Base-by-base conservation (phyloP, 805 yeast species). In the Naumovozyma baii region DNA sequence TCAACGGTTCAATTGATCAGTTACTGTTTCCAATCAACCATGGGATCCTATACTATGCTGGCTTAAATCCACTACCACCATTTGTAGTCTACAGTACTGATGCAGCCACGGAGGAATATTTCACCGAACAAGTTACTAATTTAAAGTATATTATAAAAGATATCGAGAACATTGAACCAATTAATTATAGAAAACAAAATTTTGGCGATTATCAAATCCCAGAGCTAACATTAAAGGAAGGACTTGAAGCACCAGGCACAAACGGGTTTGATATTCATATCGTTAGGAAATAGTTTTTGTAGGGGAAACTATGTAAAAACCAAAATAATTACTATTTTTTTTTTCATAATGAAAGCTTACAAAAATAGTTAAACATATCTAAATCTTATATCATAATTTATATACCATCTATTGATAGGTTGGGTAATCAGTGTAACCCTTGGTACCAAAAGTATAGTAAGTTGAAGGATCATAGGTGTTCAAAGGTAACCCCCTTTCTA, bases 341-440 rank as follows among this genome's bases (percentile, higher is more conserved):
- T 22, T 22, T 10, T 22, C 10, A 7, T 22, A 22, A 22, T 22
- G 7, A 22, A 22, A 22, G n/a, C n/a, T n/a, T n/a, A n/a, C n/a
- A n/a, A n/a, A n/a, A n/a, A n/a, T n/a, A n/a, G n/a, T n/a, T n/a
- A n/a, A n/a, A n/a, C n/a, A n/a, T n/a, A n/a, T n/a, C n/a, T n/a
- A n/a, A n/a, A n/a, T n/a, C n/a, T n/a, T n/a, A n/a, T n/a, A n/a
- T n/a, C n/a, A n/a, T n/a, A n/a, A n/a, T n/a, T n/a, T n/a, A n/a
- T n/a, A n/a, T n/a, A n/a, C n/a, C n/a, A n/a, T n/a, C n/a, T n/a
- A n/a, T 18, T 39, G 43, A 38, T 57, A 57, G 20, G 47, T 50
- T 28, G 73, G 72, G 42, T 68, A 69, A 40, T 68, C 73, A 2
- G 55, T 51, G 52, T 69, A 71, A n/a, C 75, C 75, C 38, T 54